Evolutionary conservation across 176 grass and related monocot genomes (phyloP).

Genomic region (Oryza glumipatula): DNA sequence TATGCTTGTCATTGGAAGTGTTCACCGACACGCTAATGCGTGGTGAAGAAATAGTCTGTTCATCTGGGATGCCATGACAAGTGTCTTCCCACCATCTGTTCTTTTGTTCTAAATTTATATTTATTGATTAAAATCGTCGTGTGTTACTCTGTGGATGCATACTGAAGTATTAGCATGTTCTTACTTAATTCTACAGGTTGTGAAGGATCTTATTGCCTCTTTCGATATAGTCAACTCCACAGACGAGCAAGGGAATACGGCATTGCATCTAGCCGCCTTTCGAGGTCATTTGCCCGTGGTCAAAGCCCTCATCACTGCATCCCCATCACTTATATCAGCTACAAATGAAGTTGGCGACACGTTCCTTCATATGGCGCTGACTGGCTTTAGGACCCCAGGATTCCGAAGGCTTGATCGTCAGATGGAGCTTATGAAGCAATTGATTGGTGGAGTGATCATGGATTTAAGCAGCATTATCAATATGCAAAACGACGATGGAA

Average conservation of each 20-base stretch:
- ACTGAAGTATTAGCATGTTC: constrained; percentile 26
- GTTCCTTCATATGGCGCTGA: constrained; percentile 84
- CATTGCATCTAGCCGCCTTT: constrained; percentile 84
- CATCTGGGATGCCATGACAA: not conserved
- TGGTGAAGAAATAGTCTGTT: not conserved
- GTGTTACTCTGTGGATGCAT: not conserved
- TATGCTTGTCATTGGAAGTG: not conserved
- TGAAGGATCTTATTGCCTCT: constrained; percentile 56
- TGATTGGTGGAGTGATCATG: constrained; percentile 49
- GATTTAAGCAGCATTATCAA: constrained; percentile 70
- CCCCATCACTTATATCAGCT: constrained; percentile 46
- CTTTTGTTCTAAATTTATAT: not conserved
- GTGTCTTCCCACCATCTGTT: not conserved
- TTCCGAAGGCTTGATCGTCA: constrained; percentile 86
- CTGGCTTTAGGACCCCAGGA: constrained; percentile 80
- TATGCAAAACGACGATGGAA: constrained; percentile 69
- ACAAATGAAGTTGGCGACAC: constrained; percentile 73
- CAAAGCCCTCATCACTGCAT: constrained; percentile 57
- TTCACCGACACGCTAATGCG: not conserved
- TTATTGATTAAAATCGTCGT: not conserved
- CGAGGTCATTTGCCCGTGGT: constrained; percentile 67
- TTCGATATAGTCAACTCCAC: constrained; percentile 51
- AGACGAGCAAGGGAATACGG: constrained; percentile 84
- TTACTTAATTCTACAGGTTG: constrained; percentile 52
- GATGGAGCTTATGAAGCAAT: constrained; percentile 68